A percentile compares a stretch with the other conserved stretches of the same genome.
Evolutionary conservation across 2,329 filamentous ascomycete species (phyloP).

Genomic region (Pseudogymnoascus pannorum): DNA sequence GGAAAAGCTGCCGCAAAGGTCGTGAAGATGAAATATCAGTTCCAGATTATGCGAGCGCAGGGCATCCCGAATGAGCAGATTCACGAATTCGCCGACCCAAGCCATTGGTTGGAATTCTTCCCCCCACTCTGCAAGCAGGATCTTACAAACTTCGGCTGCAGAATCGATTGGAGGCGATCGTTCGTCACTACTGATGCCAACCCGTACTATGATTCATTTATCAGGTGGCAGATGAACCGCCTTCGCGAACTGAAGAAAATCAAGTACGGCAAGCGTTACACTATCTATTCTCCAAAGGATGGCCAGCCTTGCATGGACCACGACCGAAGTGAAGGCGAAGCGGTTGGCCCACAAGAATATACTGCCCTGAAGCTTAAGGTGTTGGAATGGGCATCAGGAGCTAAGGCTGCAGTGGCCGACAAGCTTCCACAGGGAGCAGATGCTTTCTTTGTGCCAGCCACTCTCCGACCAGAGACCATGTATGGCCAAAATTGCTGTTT

Average conservation of each 20-base stretch:
- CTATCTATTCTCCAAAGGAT: slow-evolving; percentile 86
- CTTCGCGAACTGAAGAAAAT: slow-evolving; percentile 87
- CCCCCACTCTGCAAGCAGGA: slow-evolving; percentile 74
- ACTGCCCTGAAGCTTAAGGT: slow-evolving; percentile 87
- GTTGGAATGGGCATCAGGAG: slow-evolving; percentile 76
- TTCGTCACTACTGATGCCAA: slow-evolving; percentile 96
- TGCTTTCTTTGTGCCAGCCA: slow-evolving; percentile 86
- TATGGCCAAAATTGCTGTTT: slow-evolving; percentile 97
- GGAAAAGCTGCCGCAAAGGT: slow-evolving; percentile 86
- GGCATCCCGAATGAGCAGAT: slow-evolving; percentile 86
- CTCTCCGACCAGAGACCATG: slow-evolving; percentile 94
- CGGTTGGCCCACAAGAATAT: slow-evolving; percentile 82
- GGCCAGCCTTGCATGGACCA: slow-evolving; percentile 85
- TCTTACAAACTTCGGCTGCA: slow-evolving; percentile 72
- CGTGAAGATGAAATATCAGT: slow-evolving; percentile 91
- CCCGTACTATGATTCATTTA: slow-evolving; percentile 91
- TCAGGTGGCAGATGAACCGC: slow-evolving; percentile 95
- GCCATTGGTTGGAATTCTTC: slow-evolving; percentile 88
- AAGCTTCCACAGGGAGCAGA: slow-evolving; percentile 73
- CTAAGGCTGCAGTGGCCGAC: slow-evolving; percentile 62
- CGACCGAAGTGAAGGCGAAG: slow-evolving; percentile 74
- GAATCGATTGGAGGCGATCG: slow-evolving; percentile 87
- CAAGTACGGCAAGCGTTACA: slow-evolving; percentile 88
- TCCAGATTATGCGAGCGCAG: slow-evolving; percentile 87
- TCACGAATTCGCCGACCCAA: slow-evolving; percentile 84